Evolutionary conservation across 83 land plant genomes (phyloP).

Genomic region (Diphasiastrum complanatum): DNA sequence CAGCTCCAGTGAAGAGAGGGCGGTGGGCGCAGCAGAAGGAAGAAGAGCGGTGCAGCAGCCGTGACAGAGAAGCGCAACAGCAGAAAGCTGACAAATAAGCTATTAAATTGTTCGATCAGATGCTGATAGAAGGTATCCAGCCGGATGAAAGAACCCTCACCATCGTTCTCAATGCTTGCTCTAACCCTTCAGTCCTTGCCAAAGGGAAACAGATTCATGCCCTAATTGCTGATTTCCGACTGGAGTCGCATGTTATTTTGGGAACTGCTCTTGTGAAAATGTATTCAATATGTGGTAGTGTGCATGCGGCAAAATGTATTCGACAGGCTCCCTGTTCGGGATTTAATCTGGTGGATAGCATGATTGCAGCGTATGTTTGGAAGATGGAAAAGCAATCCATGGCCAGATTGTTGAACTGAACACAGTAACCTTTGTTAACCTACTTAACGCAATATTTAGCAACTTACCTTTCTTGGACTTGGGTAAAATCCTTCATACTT

Average conservation of each 20-base stretch:
- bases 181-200: slow-evolving; percentile 5
- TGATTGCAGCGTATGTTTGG: slow-evolving; percentile 39
- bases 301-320: slow-evolving; percentile 44
- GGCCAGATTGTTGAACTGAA: too few relatives aligned
- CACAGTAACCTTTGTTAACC: too few relatives aligned
- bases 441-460: too few relatives aligned
- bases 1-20: too few relatives aligned
- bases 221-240: slow-evolving; percentile 16
- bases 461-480: too few relatives aligned
- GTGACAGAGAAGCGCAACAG: too few relatives aligned
- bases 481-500: too few relatives aligned
- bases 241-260: slow-evolving; percentile 38
- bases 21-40: too few relatives aligned
- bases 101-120: slow-evolving; percentile 9
- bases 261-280: slow-evolving; percentile 54
- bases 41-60: too few relatives aligned
- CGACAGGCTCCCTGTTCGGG: slow-evolving; percentile 38
- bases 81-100: slow-evolving; percentile 10
- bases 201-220: slow-evolving; percentile 20
- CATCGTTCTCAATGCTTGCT: slow-evolving; percentile 18
- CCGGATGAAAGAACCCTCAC: slow-evolving; percentile 20
- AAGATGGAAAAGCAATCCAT: too few relatives aligned
- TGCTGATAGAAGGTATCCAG: slow-evolving; percentile 11
- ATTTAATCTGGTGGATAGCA: slow-evolving; percentile 54
- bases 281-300: slow-evolving; percentile 38